phyloP scores from a whole-genome alignment of 2,329 filamentous ascomycete species.

The Pestalotiopsis sp. region DNA sequence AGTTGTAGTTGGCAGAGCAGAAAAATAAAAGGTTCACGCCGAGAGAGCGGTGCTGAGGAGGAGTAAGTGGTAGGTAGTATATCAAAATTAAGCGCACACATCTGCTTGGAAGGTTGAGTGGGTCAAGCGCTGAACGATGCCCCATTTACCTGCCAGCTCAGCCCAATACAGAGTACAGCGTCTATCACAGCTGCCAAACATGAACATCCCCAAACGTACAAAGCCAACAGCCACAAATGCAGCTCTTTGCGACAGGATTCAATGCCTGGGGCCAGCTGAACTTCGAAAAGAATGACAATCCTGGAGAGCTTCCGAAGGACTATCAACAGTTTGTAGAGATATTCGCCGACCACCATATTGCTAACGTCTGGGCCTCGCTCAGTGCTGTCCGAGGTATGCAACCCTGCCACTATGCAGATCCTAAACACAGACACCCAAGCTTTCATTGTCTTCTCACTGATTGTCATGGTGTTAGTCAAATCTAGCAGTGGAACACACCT shows the following conservation, averaged over 20 bases:
- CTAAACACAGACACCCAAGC: background rate
- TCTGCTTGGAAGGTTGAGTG: too few species aligned
- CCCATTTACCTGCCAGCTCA: background rate
- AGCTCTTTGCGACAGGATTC: constrained; percentile 57
- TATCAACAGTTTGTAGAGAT: background rate
- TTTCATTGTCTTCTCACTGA: background rate
- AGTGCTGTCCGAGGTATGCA: background rate
- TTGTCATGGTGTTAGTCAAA: background rate
- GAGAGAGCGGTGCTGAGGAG: too few species aligned
- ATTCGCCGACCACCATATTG: background rate
- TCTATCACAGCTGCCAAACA: background rate
- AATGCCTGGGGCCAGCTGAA: constrained; percentile 61
- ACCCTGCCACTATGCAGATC: background rate
- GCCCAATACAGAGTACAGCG: background rate
- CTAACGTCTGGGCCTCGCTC: background rate
- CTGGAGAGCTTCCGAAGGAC: background rate
- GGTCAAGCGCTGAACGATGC: too few species aligned
- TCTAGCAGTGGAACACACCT: background rate
- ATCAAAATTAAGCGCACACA: too few species aligned
- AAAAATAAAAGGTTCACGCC: too few species aligned
- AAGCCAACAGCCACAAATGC: constrained; percentile 34
- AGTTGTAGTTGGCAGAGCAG: too few species aligned
- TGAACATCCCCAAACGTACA: background rate
- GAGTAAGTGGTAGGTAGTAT: too few species aligned
- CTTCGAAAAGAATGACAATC: constrained; percentile 29